phyloP scores from a whole-genome alignment of 495 filamentous ascomycete genomes.

The Neurospora hispaniola region DNA sequence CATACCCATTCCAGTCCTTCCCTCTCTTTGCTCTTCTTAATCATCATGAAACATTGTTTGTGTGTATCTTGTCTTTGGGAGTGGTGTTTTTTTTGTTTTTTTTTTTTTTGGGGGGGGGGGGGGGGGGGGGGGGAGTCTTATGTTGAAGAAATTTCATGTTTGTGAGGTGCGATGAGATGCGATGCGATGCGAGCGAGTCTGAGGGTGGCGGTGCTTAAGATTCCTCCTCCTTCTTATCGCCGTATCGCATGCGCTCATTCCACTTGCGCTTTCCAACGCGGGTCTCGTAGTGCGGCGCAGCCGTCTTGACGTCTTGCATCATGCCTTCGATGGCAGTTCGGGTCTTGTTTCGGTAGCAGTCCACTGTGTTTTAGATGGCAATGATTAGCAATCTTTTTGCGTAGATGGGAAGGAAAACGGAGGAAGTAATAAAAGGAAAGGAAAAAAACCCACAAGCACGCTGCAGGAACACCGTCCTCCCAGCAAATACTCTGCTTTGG shows the following conservation, averaged over 20 bases:
- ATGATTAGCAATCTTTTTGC: background rate
- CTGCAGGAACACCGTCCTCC: conserved; percentile 79
- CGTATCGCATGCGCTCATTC: conserved; percentile 48
- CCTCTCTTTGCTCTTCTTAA: background rate
- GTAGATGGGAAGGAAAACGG: background rate
- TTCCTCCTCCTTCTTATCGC: conserved; percentile 31
- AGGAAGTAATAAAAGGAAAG: background rate
- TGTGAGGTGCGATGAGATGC: background rate
- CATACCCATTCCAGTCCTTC: background rate
- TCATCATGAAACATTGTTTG: background rate
- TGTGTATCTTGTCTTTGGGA: background rate
- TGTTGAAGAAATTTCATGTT: background rate
- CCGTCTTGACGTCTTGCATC: conserved; percentile 57
- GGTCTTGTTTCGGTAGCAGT: conserved; percentile 92
- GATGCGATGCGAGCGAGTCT: background rate
- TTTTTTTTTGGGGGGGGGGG: too few species aligned
- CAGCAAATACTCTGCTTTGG: conserved; percentile 79
- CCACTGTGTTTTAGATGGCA: conserved; percentile 46
- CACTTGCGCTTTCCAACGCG: conserved; percentile 78
- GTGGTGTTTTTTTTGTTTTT: background rate
- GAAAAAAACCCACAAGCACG: conserved; percentile 65
- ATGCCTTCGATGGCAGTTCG: conserved; percentile 62
- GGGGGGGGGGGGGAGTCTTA: background rate
- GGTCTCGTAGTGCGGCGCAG: conserved; percentile 81
- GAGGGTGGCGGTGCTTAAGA: background rate